Conservation (phyloP, 2,329 filamentous ascomycete species). For the Fusarium sp. region DNA sequence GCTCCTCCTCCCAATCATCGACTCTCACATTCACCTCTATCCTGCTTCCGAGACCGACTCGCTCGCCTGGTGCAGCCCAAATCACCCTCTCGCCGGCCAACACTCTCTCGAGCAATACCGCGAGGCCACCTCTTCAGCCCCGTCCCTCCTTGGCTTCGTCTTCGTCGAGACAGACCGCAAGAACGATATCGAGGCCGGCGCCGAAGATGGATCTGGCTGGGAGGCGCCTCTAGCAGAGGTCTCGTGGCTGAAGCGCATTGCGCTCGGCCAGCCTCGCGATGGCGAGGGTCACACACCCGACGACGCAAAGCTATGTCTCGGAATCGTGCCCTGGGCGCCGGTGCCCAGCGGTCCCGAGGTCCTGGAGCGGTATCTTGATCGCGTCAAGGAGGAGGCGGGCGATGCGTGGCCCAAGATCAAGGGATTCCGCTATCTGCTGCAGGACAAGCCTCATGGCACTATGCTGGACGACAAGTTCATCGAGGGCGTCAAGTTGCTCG, state of each 20-base stretch:
- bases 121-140: constrained; percentile 55
- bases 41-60: constrained; percentile 72
- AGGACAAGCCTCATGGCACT: constrained; percentile 76
- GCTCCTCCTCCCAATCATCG: constrained; percentile 73
- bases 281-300: constrained; percentile 66
- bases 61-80: constrained; percentile 75
- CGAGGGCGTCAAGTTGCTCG: constrained; percentile 72
- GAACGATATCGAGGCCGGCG: constrained; percentile 63
- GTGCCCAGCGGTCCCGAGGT: constrained; percentile 70
- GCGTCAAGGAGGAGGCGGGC: constrained; percentile 71
- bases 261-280: constrained; percentile 65
- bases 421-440: constrained; percentile 85
- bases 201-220: constrained; percentile 67
- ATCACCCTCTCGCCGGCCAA: constrained; percentile 69
- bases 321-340: constrained; percentile 87
- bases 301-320: constrained; percentile 67
- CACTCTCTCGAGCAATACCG: constrained; percentile 74
- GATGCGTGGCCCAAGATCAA: constrained; percentile 74
- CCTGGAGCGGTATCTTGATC: constrained; percentile 72
- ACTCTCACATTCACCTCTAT: constrained; percentile 93
- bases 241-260: constrained; percentile 73
- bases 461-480: constrained; percentile 74
- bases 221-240: constrained; percentile 77
- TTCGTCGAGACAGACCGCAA: constrained; percentile 86
- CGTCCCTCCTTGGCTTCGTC: constrained; percentile 74